Conservation (phyloP, 2,329 filamentous ascomycete genomes). For the Ophiostoma triangulosporum region DNA sequence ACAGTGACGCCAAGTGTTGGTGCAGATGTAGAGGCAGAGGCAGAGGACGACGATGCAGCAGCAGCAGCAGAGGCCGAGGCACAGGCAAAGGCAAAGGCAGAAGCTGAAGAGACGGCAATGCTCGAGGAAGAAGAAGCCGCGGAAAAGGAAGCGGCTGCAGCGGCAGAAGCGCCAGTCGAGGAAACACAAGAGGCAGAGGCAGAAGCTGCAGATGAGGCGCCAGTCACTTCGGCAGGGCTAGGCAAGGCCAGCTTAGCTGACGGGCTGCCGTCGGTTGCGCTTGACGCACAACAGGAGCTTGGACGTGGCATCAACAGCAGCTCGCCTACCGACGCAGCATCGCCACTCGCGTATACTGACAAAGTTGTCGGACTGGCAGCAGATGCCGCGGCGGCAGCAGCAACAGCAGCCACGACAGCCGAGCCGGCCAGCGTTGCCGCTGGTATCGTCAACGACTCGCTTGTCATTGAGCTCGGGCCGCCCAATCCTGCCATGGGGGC, state of each 20-base stretch:
- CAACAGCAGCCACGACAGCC: slow-evolving; percentile 1
- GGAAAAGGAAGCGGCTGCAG: background rate
- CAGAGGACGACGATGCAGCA: background rate
- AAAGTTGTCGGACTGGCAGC: background rate
- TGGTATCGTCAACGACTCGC: background rate
- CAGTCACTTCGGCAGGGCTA: background rate
- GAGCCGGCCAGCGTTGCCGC: background rate
- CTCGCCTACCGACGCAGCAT: background rate
- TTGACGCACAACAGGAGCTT: background rate
- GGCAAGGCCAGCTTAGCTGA: background rate
- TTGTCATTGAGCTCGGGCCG: slow-evolving; percentile 15
- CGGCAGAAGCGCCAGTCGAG: background rate
- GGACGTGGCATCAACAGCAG: background rate
- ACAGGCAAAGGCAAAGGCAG: slow-evolving; percentile 15
- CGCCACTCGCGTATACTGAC: background rate
- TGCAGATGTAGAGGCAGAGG: background rate
- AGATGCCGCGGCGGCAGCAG: background rate
- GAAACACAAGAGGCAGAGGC: background rate
- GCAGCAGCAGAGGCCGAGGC: background rate
- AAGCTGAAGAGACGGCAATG: background rate
- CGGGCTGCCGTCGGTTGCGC: background rate
- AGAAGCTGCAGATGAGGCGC: background rate
- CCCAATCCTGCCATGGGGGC: slow-evolving; percentile 8
- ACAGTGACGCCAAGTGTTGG: slow-evolving; percentile 15
- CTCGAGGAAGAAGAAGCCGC: background rate